Conservation (phyloP, 495 filamentous ascomycete genomes). For the Astrocystis sublimbata region DNA sequence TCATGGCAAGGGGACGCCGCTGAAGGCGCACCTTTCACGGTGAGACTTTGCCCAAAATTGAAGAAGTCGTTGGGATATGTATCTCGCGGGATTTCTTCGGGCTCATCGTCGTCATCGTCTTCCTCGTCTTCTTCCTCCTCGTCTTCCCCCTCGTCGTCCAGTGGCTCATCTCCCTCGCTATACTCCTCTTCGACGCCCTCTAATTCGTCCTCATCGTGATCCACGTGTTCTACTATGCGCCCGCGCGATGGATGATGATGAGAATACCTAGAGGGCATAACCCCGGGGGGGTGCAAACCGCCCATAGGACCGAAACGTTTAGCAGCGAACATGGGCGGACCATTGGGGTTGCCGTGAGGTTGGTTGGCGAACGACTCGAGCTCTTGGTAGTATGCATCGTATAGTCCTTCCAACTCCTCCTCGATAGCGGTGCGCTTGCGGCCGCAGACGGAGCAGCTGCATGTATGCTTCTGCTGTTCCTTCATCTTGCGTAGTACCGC, state of each 20-base stretch:
- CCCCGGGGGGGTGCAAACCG: constrained; percentile 50
- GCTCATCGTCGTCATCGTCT: constrained; percentile 63
- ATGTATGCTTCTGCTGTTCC: constrained; percentile 99
- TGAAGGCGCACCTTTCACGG: constrained; percentile 79
- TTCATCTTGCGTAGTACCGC: constrained; percentile 99
- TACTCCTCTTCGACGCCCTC: constrained; percentile 59
- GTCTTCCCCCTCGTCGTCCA: constrained; percentile 53
- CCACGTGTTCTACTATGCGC: constrained; percentile 59
- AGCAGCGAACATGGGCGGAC: constrained; percentile 64
- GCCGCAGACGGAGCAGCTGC: constrained; percentile 95
- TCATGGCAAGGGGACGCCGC: constrained; percentile 31
- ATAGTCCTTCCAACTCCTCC: constrained; percentile 97
- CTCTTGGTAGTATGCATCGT: constrained; percentile 99
- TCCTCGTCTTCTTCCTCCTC: constrained; percentile 70
- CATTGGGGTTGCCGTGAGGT: constrained; percentile 62
- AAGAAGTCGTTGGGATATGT: constrained; percentile 82
- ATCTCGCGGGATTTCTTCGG: constrained; percentile 59
- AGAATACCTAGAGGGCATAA: constrained; percentile 46
- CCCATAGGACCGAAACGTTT: constrained; percentile 59
- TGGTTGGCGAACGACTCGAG: constrained; percentile 95
- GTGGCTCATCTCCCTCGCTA: constrained; percentile 56
- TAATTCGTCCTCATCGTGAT: constrained; percentile 66
- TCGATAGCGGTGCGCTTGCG: constrained; percentile 96
- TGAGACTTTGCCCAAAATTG: constrained; percentile 95
- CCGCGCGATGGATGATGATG: constrained; percentile 54